Percentiles rank a stretch among this genome's conserved stretches.
phyloP scores from a whole-genome alignment of 2,329 filamentous ascomycete genomes.

The Botrytis elliptica region DNA sequence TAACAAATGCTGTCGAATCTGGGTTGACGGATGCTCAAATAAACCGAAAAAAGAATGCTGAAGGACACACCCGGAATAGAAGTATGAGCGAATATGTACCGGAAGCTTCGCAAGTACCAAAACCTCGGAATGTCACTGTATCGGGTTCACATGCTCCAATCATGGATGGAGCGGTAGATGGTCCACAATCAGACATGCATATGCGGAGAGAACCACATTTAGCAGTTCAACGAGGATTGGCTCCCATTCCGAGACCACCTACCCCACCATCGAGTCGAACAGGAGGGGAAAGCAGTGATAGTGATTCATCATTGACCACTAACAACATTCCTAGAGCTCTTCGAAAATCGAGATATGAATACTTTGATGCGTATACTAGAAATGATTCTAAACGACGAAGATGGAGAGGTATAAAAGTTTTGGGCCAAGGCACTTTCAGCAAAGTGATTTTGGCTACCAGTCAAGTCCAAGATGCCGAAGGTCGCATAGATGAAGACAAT shows the following conservation, averaged over 20 bases:
- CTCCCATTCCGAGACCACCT: constrained; percentile 61
- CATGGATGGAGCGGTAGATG: constrained; percentile 48
- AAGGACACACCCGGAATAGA: constrained; percentile 65
- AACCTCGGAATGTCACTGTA: constrained; percentile 69
- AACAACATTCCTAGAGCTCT: constrained; percentile 39
- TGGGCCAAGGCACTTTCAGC: constrained; percentile 95
- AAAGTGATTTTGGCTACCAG: constrained; percentile 89
- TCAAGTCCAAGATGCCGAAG: constrained; percentile 56
- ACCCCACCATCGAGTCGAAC: constrained; percentile 82
- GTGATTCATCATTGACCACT: constrained; percentile 49
- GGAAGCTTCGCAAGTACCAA: constrained; percentile 65
- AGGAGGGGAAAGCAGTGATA: constrained; percentile 49
- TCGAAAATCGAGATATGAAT: constrained; percentile 52
- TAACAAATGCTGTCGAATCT: constrained; percentile 30
- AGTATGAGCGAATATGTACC: constrained; percentile 88
- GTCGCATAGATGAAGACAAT: constrained; percentile 41
- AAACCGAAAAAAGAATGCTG: constrained; percentile 34
- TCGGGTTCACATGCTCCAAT: constrained; percentile 57
- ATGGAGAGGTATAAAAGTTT: constrained; percentile 75
- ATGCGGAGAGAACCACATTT: constrained; percentile 79
- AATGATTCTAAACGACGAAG: constrained; percentile 67
- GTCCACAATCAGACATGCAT: constrained; percentile 42
- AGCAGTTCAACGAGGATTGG: constrained; percentile 73
- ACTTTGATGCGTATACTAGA: constrained; percentile 68
- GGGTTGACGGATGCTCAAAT: constrained; percentile 27